These are phyloP conservation scores for Salix dunnii DNA, from an alignment of 345 rosid species.

Conservation along the genomic window DNA sequence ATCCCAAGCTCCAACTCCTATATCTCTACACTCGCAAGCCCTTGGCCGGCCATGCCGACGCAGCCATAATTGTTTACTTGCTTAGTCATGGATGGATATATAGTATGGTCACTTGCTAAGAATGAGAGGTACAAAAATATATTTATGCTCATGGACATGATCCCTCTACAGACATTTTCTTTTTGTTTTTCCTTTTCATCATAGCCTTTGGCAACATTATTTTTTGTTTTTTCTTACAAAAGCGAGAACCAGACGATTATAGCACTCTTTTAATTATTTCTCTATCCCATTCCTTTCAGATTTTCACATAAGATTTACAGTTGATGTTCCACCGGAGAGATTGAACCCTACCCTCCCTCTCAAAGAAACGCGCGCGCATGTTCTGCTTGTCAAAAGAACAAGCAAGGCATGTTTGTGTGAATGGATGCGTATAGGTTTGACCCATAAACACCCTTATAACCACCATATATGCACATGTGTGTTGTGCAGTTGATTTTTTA, in stretches of 20 bases:
- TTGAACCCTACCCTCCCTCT: no score
- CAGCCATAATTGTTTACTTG: background rate
- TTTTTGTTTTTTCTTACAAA: no score
- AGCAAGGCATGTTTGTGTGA: no score
- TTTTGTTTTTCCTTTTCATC: no score
- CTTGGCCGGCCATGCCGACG: background rate
- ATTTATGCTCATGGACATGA: background rate
- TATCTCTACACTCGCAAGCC: background rate
- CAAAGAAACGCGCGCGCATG: no score
- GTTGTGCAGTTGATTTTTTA: background rate
- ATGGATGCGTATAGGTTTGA: no score
- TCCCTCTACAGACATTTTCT: background rate
- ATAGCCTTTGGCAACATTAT: no score
- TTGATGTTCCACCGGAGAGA: background rate
- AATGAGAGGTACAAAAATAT: background rate
- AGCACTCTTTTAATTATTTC: background rate
- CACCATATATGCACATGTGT: background rate
- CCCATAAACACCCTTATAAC: background rate
- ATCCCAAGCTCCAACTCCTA: background rate
- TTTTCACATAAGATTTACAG: background rate
- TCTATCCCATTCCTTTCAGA: background rate
- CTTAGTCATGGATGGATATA: background rate
- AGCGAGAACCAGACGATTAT: no score
- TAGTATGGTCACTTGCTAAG: background rate
- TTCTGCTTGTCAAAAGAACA: no score